These are phyloP conservation scores for Rhododendron ovatum DNA, from an alignment of 148 eudicot genomes.

Conservation along the genomic window DNA sequence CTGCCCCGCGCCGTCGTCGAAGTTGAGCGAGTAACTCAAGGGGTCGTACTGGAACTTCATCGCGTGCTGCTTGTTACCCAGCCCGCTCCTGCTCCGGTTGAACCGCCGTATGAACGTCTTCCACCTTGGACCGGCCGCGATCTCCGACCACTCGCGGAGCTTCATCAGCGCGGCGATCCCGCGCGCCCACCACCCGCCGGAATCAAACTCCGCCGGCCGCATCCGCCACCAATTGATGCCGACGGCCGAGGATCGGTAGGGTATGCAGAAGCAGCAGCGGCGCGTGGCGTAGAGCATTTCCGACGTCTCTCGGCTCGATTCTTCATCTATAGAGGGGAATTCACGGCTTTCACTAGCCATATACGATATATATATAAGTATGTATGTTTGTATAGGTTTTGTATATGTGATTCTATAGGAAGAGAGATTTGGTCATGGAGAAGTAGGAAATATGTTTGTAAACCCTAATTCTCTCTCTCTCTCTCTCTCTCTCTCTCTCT, in stretches of 20 bases:
- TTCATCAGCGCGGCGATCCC: conserved; percentile 52
- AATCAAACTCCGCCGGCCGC: neutral
- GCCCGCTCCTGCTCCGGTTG: conserved; percentile 25
- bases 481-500: conserved; percentile 10
- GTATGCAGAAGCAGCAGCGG: conserved; percentile 26
- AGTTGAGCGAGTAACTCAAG: conserved; percentile 67
- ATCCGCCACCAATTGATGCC: conserved; percentile 4
- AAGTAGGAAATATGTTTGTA: conserved; percentile 20
- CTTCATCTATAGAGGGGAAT: neutral
- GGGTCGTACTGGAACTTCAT: conserved; percentile 64
- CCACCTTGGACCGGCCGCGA: conserved; percentile 76
- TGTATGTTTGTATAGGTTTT: neutral
- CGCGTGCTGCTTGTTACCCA: conserved; percentile 1
- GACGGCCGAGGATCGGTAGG: conserved; percentile 6
- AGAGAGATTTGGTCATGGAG: conserved; percentile 3
- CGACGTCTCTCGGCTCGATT: conserved; percentile 12
- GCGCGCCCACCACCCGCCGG: conserved; percentile 38
- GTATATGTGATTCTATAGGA: neutral
- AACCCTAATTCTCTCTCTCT: conserved; percentile 7
- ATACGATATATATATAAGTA: neutral
- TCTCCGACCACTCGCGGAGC: conserved; percentile 82
- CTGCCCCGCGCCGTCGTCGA: conserved; percentile 59
- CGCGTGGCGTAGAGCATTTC: conserved; percentile 6
- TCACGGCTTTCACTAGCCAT: conserved; percentile 8
- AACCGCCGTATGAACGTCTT: conserved; percentile 80